Percentiles rank a stretch among this genome's conserved stretches.
Conservation (phyloP, 345 rosid genomes). For the Sisymbrium irio region DNA sequence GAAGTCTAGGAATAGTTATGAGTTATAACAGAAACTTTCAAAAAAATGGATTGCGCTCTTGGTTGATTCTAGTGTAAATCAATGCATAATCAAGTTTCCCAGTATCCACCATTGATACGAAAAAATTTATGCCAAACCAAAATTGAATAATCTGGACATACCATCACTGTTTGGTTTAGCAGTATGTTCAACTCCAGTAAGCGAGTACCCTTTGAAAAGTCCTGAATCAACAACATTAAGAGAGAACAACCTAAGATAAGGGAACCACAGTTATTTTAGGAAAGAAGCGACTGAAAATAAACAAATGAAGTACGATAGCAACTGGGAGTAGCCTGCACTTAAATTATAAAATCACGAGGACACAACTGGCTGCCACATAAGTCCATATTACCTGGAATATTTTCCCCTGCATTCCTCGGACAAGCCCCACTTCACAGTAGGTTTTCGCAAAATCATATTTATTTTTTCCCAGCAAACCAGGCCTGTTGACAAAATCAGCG, state of each 20-base stretch:
- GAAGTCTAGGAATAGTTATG: neutral
- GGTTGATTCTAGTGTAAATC: neutral
- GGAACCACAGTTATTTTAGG: constrained; percentile 12
- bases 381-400: constrained; percentile 64
- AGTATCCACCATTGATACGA: neutral
- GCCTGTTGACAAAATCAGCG: constrained; percentile 55
- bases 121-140: constrained; percentile 8
- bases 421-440: constrained; percentile 66
- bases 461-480: constrained; percentile 85
- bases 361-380: constrained; percentile 7
- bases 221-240: constrained; percentile 49
- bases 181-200: constrained; percentile 85
- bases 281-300: constrained; percentile 8
- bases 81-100: neutral
- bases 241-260: constrained; percentile 1
- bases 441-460: constrained; percentile 90
- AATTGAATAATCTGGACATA: constrained; percentile 38
- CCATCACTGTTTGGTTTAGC: constrained; percentile 91
- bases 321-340: constrained; percentile 1
- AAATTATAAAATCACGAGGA: neutral
- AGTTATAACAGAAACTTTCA: neutral
- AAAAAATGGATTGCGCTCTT: neutral
- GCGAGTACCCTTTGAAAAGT: constrained; percentile 85
- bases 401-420: constrained; percentile 52
- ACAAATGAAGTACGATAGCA: constrained; percentile 14